phyloP scores from a whole-genome alignment of 768 basidiomycete genomes.

The Mycena epipterygia region DNA sequence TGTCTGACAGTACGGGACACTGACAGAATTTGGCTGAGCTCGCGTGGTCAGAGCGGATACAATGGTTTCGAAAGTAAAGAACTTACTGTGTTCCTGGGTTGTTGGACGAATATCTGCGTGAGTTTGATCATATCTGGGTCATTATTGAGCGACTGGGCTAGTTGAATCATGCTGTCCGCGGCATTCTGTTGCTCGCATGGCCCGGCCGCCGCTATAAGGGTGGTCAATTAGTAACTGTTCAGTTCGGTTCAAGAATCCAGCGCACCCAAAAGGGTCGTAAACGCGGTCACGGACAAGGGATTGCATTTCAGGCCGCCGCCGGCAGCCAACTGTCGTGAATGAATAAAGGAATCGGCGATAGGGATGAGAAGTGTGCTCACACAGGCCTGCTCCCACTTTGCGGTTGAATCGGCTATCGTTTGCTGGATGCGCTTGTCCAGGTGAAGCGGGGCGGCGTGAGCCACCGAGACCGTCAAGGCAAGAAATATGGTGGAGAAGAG shows the following conservation, averaged over 20 bases:
- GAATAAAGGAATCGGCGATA: neutral
- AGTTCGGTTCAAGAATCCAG: too few relatives aligned
- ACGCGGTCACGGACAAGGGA: slow-evolving; percentile 66
- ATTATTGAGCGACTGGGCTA: slow-evolving; percentile 59
- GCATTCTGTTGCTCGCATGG: slow-evolving; percentile 70
- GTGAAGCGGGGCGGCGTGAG: slow-evolving; percentile 47
- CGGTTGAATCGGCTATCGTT: slow-evolving; percentile 54
- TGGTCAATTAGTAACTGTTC: too few relatives aligned
- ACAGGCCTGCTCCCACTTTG: slow-evolving; percentile 62
- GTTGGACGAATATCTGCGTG: slow-evolving; percentile 69
- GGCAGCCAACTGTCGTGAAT: slow-evolving; percentile 58
- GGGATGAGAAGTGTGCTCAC: slow-evolving; percentile 46
- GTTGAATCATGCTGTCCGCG: slow-evolving; percentile 65
- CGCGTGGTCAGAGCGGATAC: neutral
- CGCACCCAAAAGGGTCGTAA: slow-evolving; percentile 70
- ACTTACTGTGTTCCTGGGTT: slow-evolving; percentile 68
- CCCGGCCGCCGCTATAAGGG: slow-evolving; percentile 70
- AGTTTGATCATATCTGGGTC: slow-evolving; percentile 62
- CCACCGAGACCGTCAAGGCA: slow-evolving; percentile 47
- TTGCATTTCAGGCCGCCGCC: slow-evolving; percentile 73
- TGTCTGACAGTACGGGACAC: slow-evolving; percentile 67
- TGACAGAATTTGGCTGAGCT: slow-evolving; percentile 55
- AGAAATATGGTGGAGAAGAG: slow-evolving; percentile 40
- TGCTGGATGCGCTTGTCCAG: slow-evolving; percentile 63
- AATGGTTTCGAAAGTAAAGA: neutral